Conservation (phyloP, 306 rosid species). For the Benincasa hispida region DNA sequence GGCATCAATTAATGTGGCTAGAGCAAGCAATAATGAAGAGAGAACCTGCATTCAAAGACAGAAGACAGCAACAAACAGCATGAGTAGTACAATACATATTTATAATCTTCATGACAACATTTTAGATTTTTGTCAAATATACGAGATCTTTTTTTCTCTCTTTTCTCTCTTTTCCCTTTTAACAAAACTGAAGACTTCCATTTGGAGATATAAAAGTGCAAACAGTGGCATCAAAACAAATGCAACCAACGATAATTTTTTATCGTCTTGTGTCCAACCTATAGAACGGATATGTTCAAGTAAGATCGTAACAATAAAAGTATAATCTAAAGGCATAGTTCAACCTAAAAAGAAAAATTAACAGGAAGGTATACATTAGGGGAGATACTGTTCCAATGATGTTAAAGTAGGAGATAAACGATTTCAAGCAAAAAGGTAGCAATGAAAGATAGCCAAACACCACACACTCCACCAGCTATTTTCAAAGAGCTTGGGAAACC, state of each 20-base stretch:
- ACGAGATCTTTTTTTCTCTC: background rate
- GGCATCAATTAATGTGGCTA: slow-evolving; percentile 85
- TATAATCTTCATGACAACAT: background rate
- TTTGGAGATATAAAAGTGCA: background rate
- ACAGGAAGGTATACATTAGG: background rate
- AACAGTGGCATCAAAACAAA: background rate
- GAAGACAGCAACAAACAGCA: slow-evolving; percentile 5
- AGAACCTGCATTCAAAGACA: slow-evolving; percentile 46
- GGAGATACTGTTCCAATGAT: too few species aligned
- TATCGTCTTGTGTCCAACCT: too few species aligned
- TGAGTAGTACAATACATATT: too few species aligned
- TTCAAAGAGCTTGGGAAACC: too few species aligned
- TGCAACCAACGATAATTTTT: background rate
- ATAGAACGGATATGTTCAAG: too few species aligned
- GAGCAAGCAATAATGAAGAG: slow-evolving; percentile 70
- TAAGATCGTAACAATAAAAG: too few species aligned
- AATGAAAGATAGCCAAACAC: too few species aligned
- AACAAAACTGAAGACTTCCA: background rate
- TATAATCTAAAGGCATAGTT: background rate
- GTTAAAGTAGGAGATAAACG: too few species aligned
- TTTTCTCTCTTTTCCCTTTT: too few species aligned
- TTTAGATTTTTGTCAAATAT: background rate
- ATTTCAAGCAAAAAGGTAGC: too few species aligned
- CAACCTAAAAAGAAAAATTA: background rate
- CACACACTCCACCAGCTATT: too few species aligned